These are phyloP conservation scores for Quercus cerris DNA, from an alignment of 306 rosid genomes.

Conservation along the genomic window DNA sequence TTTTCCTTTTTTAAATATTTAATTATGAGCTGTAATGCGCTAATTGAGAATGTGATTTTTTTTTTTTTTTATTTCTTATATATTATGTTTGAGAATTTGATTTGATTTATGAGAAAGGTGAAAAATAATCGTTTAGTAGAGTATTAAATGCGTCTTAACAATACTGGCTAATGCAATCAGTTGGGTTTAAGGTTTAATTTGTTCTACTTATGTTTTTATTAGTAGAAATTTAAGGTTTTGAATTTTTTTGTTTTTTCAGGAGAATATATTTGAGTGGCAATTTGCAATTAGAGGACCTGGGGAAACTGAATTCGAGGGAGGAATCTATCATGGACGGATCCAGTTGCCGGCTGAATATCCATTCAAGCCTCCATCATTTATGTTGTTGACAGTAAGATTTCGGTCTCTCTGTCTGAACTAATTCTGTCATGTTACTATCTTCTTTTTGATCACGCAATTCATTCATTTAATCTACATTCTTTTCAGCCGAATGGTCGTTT, in stretches of 20 bases:
- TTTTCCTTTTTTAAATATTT: neutral
- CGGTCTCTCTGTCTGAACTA: neutral
- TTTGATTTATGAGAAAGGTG: no score
- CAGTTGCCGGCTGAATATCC: slow-evolving; percentile 89
- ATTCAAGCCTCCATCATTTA: slow-evolving; percentile 87
- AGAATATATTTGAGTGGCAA: slow-evolving; percentile 95
- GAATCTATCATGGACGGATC: slow-evolving; percentile 83
- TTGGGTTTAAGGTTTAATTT: neutral
- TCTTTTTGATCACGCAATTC: neutral
- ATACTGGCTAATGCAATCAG: no score
- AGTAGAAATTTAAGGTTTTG: neutral
- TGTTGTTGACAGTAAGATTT: slow-evolving; percentile 70
- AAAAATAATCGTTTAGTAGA: no score
- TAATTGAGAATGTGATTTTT: no score
- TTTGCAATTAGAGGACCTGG: slow-evolving; percentile 77
- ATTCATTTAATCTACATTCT: neutral
- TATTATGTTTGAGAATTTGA: no score
- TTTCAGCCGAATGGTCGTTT: slow-evolving; percentile 93
- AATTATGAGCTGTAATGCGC: neutral
- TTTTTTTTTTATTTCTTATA: no score
- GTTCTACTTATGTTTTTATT: neutral
- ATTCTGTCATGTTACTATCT: no score
- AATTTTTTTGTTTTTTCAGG: slow-evolving; percentile 39
- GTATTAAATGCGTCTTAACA: no score
- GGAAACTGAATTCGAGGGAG: slow-evolving; percentile 84